Percentiles rank a stretch among this genome's conserved stretches.
Evolutionary conservation across 495 filamentous ascomycete species (phyloP).

Genomic region (Bathelium albidoporum): DNA sequence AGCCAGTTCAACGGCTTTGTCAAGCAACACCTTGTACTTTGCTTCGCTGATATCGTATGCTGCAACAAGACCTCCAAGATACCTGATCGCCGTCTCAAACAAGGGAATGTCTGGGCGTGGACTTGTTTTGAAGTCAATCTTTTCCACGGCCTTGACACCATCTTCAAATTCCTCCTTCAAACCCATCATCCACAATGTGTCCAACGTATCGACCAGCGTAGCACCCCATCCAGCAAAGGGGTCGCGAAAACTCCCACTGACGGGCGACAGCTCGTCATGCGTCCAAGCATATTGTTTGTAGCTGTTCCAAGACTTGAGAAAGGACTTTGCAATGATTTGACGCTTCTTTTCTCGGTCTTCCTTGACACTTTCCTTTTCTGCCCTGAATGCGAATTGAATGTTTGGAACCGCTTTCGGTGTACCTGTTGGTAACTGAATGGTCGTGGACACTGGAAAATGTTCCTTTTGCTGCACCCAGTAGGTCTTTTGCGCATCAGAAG

Average conservation of each 20-base stretch:
- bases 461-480: conserved; percentile 19
- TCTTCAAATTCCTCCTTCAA: conserved; percentile 82
- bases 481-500: neutral
- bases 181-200: conserved; percentile 95
- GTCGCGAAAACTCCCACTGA: conserved; percentile 39
- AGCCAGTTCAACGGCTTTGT: conserved; percentile 80
- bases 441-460: conserved; percentile 32
- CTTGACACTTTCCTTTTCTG: conserved; percentile 47
- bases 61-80: conserved; percentile 32
- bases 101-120: conserved; percentile 33
- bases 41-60: conserved; percentile 42
- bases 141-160: conserved; percentile 60
- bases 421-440: conserved; percentile 68
- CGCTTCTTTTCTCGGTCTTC: conserved; percentile 13
- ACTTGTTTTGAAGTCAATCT: conserved; percentile 84
- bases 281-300: conserved; percentile 32
- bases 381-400: conserved; percentile 49
- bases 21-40: conserved; percentile 58
- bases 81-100: conserved; percentile 35
- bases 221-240: conserved; percentile 94
- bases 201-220: conserved; percentile 83
- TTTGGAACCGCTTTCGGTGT: conserved; percentile 56
- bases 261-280: conserved; percentile 34
- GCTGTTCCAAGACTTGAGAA: conserved; percentile 30
- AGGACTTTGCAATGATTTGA: conserved; percentile 34